Evolutionary conservation across 106 monocot species (phyloP).

Genomic region (Apostasia shenzhenica): DNA sequence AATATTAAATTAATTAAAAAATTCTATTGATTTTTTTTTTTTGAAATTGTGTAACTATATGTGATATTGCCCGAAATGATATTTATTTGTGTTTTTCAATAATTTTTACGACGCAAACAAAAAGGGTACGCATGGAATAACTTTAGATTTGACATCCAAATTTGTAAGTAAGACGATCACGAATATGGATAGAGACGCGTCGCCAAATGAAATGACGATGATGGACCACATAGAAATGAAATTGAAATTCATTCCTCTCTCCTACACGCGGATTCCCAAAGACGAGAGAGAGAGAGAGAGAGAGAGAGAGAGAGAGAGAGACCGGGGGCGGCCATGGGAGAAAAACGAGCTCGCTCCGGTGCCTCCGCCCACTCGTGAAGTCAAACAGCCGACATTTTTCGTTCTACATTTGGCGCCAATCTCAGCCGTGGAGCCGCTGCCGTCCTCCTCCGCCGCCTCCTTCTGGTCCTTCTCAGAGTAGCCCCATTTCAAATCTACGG

Average conservation of each 20-base stretch:
- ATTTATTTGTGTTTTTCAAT: too few species aligned
- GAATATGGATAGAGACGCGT: neutral
- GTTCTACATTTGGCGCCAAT: constrained; percentile 2
- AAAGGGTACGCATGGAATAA: neutral
- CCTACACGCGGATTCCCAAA: constrained; percentile 10
- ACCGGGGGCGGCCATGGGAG: neutral
- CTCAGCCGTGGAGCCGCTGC: neutral
- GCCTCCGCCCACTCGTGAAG: constrained; percentile 3
- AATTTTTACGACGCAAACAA: neutral
- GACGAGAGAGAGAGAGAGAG: neutral
- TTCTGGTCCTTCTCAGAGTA: neutral
- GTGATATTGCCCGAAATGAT: too few species aligned
- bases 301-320: constrained; percentile 1
- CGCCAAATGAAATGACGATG: constrained; percentile 6
- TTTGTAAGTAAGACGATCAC: too few species aligned
- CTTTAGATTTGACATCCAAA: neutral
- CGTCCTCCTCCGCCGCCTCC: neutral
- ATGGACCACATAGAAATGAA: constrained; percentile 6
- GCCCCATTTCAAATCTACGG: neutral
- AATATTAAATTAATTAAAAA: too few species aligned
- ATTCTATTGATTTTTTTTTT: too few species aligned
- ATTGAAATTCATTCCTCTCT: neutral
- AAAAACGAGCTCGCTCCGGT: neutral
- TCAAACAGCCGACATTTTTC: neutral
- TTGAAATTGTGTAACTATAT: too few species aligned